Evolutionary conservation across 257 asterid species (phyloP).

Genomic region (Solanum rostratum): DNA sequence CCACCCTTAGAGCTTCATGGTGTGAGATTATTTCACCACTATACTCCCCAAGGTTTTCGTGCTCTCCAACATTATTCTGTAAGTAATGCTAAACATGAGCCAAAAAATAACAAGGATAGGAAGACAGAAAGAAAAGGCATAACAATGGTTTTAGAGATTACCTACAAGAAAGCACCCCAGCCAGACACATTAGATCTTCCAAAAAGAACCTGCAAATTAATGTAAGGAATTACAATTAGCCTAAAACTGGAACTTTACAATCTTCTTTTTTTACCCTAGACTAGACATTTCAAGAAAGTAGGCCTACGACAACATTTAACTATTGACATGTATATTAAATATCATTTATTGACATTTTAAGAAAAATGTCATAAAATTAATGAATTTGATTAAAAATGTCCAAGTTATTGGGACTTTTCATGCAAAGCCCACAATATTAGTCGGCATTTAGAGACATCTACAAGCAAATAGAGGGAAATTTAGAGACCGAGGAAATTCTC

Average conservation of each 20-base stretch:
- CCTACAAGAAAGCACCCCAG: conserved; percentile 99
- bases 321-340: not conserved
- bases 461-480: not conserved
- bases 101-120: not conserved
- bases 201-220: conserved; percentile 53
- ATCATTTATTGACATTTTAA: not conserved
- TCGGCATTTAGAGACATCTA: not conserved
- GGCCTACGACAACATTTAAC: not conserved
- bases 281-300: not conserved
- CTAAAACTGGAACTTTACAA: not conserved
- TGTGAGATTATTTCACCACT: conserved; percentile 68
- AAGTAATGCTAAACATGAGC: not conserved
- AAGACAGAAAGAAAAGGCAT: not conserved
- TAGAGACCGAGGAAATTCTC: not conserved
- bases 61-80: conserved; percentile 64
- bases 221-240: not conserved
- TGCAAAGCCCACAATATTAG: not conserved
- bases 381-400: not conserved
- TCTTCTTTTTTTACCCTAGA: not conserved
- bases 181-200: conserved; percentile 95
- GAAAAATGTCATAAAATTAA: not conserved
- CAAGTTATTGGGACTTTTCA: not conserved
- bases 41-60: conserved; percentile 63
- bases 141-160: conserved; percentile 14
- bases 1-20: conserved; percentile 76